Evolutionary conservation across 1,284 basidiomycete species (phyloP), one percentile per base, ranked within the genome.

Genomic region (Malassezia sympodialis): DNA sequence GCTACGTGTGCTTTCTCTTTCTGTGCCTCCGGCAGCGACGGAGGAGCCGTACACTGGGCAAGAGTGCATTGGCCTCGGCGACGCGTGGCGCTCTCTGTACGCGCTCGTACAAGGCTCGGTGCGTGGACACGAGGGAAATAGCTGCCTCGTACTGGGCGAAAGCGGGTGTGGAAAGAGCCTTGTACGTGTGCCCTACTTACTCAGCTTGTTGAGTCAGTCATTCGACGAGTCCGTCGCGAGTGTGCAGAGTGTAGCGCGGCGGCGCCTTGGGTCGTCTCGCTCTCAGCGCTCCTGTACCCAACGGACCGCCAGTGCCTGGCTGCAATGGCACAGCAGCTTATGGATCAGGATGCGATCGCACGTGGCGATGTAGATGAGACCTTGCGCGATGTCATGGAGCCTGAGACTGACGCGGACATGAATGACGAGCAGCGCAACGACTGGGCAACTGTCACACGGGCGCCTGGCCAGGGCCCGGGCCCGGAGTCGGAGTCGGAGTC

Each of bases 281-380:
- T 73, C 1, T 59, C 64, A 3, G 69, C 56, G 0, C 58, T 59
- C 0, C 28, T 71, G 8, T 65, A 71, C 42, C 53, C 66, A 26
- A 70, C 65, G 8, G 72, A 74, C 31, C 46, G 68, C 8, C 54
- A 62, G 1, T 67, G 67, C 7, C 59, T 74, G 56, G 59, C 67
- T 17, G 69, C 67, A 45, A 65, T 74, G 59, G 70, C 68, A 7
- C 59, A 61, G 31, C 70, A 74, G 46, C 61, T 74, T 11, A 62
- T 73, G 30, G 31, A 59, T 4, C 61, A 63, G 39, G 72, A 69
- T 15, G 72, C 70, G 0, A 61, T 74, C 21, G 44, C 23, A 27
- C 54, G 15, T 8, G 27, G 41, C 12, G 41, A 24, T 24, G 52
- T 41, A 11, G 59, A 58, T 10, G 60, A 59, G 1, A 39, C 27